These are phyloP conservation scores for Hyphopichia wangnamkhiaoensis DNA, from an alignment of 1,139 yeast genomes.

Conservation along the genomic window DNA sequence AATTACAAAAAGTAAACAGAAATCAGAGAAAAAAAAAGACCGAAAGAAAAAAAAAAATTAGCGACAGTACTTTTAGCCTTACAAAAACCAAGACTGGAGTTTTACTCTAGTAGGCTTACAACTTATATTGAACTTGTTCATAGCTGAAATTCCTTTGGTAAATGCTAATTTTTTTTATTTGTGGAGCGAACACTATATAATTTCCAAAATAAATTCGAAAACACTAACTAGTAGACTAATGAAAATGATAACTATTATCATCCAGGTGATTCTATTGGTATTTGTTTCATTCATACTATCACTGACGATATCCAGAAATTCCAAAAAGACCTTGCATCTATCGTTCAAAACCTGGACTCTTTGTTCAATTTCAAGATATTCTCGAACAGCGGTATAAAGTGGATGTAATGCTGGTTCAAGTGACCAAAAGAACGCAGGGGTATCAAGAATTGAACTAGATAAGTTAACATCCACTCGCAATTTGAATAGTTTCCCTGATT, in stretches of 20 bases:
- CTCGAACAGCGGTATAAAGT: constrained; percentile 83
- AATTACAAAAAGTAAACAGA: neutral
- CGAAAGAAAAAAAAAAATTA: neutral
- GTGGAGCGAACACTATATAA: constrained; percentile 17
- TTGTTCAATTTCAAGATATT: constrained; percentile 91
- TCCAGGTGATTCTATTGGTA: constrained; percentile 88
- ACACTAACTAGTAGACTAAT: constrained; percentile 69
- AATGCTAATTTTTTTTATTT: too few relatives aligned
- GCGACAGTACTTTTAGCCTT: neutral
- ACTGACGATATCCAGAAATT: constrained; percentile 87
- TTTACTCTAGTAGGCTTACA: too few relatives aligned
- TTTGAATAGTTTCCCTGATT: constrained; percentile 87
- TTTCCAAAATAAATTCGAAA: constrained; percentile 43
- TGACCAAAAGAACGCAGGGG: constrained; percentile 97
- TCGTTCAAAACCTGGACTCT: constrained; percentile 91
- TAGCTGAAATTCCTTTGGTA: neutral
- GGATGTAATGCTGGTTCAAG: constrained; percentile 95
- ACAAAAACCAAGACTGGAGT: neutral
- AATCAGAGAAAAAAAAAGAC: neutral
- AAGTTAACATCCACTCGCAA: constrained; percentile 90
- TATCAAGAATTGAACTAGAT: constrained; percentile 86
- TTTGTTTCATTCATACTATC: constrained; percentile 93
- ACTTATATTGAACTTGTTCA: too few relatives aligned
- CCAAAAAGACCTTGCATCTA: constrained; percentile 89
- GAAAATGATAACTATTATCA: constrained; percentile 81